These are phyloP conservation scores for Myriosclerotinia duriaeana DNA, from an alignment of 2,329 filamentous ascomycete genomes.

Conservation along the genomic window DNA sequence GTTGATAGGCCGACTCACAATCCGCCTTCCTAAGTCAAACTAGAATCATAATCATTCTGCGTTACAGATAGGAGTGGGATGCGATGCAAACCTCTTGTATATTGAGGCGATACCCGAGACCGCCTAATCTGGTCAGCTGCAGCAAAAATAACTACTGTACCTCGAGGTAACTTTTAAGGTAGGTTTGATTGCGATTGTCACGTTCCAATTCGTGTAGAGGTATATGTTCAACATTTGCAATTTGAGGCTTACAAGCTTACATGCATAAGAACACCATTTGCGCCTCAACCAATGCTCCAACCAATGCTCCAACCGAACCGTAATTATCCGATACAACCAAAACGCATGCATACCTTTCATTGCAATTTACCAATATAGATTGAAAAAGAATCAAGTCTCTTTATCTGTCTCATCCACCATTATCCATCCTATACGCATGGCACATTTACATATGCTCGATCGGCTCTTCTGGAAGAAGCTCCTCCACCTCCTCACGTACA, in stretches of 20 bases:
- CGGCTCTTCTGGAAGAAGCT: slow-evolving; percentile 77
- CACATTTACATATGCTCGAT: slow-evolving; percentile 61
- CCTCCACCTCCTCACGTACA: slow-evolving; percentile 55
- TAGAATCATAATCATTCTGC: not conserved
- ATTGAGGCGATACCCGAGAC: not conserved
- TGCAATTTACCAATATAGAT: slow-evolving; percentile 11
- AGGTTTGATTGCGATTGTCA: not conserved
- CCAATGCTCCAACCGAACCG: not conserved
- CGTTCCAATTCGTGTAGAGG: slow-evolving; percentile 4
- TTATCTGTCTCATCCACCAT: not conserved
- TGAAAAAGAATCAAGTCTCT: not conserved
- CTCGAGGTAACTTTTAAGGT: not conserved
- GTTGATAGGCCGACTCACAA: not conserved
- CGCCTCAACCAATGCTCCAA: not conserved
- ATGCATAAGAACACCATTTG: slow-evolving; percentile 12
- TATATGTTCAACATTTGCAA: slow-evolving; percentile 5
- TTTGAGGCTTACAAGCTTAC: slow-evolving; percentile 20
- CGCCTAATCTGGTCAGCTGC: not conserved
- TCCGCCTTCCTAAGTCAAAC: not conserved
- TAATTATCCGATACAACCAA: slow-evolving; percentile 7
- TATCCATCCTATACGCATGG: not conserved
- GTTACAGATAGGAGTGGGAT: not conserved
- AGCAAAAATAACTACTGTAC: not conserved
- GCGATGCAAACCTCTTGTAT: not conserved
- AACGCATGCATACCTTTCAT: not conserved